Conservation (phyloP, 1,284 basidiomycete genomes). For the Grifola frondosa region DNA sequence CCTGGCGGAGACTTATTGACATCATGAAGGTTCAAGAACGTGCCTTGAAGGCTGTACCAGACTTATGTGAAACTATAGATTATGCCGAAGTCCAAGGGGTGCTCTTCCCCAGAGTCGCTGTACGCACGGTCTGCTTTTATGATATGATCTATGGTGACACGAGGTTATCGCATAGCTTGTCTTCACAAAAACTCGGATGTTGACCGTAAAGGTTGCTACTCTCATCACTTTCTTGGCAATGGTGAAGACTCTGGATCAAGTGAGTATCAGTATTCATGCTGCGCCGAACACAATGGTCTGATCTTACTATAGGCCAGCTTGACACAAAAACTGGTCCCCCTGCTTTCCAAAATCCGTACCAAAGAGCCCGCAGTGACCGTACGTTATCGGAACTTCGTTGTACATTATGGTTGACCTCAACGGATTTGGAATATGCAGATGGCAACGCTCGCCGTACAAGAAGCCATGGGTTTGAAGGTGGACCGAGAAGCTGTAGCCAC, state of each 20-base stretch:
- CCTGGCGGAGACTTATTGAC: conserved; percentile 8
- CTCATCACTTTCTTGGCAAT: conserved; percentile 87
- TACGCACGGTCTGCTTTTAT: conserved; percentile 48
- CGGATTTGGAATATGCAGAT: conserved; percentile 51
- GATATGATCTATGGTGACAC: rapidly evolving
- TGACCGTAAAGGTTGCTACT: conserved; percentile 88
- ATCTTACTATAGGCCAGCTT: conserved; percentile 57
- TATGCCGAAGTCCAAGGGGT: conserved; percentile 88
- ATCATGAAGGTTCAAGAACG: conserved; percentile 81
- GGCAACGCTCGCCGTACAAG: conserved; percentile 92
- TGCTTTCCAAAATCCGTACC: conserved; percentile 93
- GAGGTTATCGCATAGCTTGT: conserved; percentile 56
- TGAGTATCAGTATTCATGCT: conserved; percentile 35
- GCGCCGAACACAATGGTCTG: not conserved
- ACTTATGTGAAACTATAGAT: conserved; percentile 90
- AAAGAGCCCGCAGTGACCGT: conserved; percentile 93
- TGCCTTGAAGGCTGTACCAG: conserved; percentile 83
- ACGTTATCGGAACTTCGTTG: conserved; percentile 19
- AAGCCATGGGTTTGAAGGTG: conserved; percentile 94
- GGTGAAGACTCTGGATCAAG: conserved; percentile 94
- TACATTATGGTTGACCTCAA: conserved; percentile 1
- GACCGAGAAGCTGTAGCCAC: conserved; percentile 95
- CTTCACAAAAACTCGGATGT: conserved; percentile 85
- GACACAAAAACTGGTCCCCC: conserved; percentile 92
- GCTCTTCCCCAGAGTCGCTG: conserved; percentile 85